Percentiles rank a stretch among this genome's conserved stretches.
Evolutionary conservation across 2,329 filamentous ascomycete species (phyloP).

Genomic region (Beauveria sp.): DNA sequence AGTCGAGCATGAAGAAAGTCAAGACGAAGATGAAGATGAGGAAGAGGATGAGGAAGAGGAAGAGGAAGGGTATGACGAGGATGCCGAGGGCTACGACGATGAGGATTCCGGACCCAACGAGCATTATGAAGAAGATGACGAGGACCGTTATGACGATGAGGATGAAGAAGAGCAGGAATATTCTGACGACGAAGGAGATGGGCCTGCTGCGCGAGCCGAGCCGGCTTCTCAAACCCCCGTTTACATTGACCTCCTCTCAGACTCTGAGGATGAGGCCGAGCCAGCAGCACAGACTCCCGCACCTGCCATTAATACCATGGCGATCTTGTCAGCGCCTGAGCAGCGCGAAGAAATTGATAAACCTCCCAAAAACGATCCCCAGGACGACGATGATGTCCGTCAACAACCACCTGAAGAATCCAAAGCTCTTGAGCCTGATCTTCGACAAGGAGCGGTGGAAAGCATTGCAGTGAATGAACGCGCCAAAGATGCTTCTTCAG

Average conservation of each 20-base stretch:
- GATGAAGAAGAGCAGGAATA: conserved; percentile 12
- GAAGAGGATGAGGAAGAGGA: conserved; percentile 10
- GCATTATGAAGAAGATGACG: conserved; percentile 17
- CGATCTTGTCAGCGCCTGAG: neutral
- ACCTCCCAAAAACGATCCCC: neutral
- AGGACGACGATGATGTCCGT: neutral
- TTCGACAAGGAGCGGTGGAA: neutral
- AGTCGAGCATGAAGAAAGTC: conserved; percentile 14
- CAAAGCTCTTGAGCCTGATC: neutral
- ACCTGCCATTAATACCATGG: neutral
- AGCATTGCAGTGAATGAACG: neutral
- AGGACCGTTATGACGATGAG: conserved; percentile 13
- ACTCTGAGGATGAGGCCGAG: conserved; percentile 25
- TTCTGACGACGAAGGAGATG: conserved; percentile 11
- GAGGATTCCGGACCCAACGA: neutral
- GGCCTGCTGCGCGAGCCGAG: neutral
- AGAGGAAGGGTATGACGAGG: conserved; percentile 14
- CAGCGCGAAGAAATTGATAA: neutral
- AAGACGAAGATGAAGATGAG: conserved; percentile 13
- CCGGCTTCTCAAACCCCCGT: conserved; percentile 20
- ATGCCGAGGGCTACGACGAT: conserved; percentile 13
- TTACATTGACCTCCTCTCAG: conserved; percentile 31
- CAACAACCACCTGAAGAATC: neutral
- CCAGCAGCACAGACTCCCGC: neutral
- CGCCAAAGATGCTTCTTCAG: neutral